Percentiles rank a stretch among this genome's conserved stretches.
These are phyloP conservation scores for Fomitopsis palustris DNA, from an alignment of 1,284 basidiomycete genomes.

Conservation along the genomic window DNA sequence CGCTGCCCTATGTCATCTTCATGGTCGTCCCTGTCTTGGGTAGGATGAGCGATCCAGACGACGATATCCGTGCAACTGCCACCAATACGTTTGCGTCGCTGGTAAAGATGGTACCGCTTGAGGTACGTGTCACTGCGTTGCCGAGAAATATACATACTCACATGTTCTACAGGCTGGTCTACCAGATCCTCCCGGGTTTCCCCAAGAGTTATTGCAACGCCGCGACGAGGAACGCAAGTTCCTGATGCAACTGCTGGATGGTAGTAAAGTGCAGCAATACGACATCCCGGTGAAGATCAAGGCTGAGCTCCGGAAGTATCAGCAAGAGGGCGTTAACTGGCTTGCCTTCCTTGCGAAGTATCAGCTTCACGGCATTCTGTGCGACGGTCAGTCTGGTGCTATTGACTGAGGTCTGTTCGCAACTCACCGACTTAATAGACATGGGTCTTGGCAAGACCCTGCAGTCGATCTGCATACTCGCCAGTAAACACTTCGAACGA, in stretches of 20 bases:
- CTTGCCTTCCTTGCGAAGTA: constrained; percentile 97
- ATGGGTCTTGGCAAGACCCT: constrained; percentile 99
- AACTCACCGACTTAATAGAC: constrained; percentile 44
- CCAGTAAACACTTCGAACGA: constrained; percentile 91
- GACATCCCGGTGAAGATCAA: constrained; percentile 86
- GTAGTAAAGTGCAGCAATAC: constrained; percentile 93
- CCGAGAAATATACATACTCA: not conserved
- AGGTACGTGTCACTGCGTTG: constrained; percentile 47
- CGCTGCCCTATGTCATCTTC: constrained; percentile 96
- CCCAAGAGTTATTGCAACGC: constrained; percentile 84
- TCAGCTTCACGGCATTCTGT: constrained; percentile 96
- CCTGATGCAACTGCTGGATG: constrained; percentile 91
- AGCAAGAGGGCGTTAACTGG: constrained; percentile 99
- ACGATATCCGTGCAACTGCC: constrained; percentile 87
- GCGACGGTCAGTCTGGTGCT: constrained; percentile 70
- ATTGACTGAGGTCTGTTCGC: not conserved
- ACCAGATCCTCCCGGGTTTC: constrained; percentile 92
- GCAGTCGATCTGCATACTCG: constrained; percentile 97
- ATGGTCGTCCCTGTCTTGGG: constrained; percentile 95
- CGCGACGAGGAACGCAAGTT: constrained; percentile 90
- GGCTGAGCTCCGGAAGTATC: constrained; percentile 94
- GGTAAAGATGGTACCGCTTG: constrained; percentile 99
- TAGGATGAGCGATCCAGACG: constrained; percentile 94
- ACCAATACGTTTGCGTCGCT: constrained; percentile 97
- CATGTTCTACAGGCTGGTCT: constrained; percentile 74